These are phyloP conservation scores for Ammopiptanthus mongolicus DNA, from an alignment of 306 rosid genomes.

Conservation along the genomic window DNA sequence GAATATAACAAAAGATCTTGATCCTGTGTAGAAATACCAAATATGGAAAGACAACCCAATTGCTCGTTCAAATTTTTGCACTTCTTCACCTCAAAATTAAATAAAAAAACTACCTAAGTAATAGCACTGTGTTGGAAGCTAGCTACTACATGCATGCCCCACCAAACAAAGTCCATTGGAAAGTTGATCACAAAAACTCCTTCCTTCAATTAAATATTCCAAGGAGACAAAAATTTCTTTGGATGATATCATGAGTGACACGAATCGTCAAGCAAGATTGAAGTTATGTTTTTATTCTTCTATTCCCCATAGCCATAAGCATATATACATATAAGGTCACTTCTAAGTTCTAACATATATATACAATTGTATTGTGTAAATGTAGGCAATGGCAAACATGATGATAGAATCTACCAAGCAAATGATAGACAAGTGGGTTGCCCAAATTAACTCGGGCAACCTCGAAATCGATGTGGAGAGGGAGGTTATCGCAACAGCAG, in stretches of 20 bases:
- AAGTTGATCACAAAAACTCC: neutral
- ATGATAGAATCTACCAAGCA: conserved; percentile 56
- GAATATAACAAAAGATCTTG: no score
- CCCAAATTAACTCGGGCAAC: conserved; percentile 38
- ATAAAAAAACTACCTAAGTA: neutral
- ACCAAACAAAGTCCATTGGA: neutral
- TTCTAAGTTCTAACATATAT: neutral
- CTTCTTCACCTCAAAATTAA: neutral
- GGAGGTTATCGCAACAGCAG: conserved; percentile 52
- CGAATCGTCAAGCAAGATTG: neutral
- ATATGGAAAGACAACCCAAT: neutral
- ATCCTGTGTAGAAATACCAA: neutral
- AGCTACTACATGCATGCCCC: neutral
- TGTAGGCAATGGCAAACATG: conserved; percentile 59
- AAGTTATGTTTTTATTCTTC: neutral
- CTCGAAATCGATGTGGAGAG: conserved; percentile 56
- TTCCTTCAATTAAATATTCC: neutral
- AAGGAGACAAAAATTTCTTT: neutral
- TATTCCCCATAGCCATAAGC: neutral
- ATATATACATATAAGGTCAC: neutral
- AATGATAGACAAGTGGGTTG: conserved; percentile 67
- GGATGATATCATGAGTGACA: neutral
- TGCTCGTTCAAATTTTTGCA: neutral
- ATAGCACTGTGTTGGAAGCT: neutral
- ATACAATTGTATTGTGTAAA: neutral